These are phyloP conservation scores for Cryptococcus sp. DNA, from an alignment of 1,284 basidiomycete species.

Conservation along the genomic window DNA sequence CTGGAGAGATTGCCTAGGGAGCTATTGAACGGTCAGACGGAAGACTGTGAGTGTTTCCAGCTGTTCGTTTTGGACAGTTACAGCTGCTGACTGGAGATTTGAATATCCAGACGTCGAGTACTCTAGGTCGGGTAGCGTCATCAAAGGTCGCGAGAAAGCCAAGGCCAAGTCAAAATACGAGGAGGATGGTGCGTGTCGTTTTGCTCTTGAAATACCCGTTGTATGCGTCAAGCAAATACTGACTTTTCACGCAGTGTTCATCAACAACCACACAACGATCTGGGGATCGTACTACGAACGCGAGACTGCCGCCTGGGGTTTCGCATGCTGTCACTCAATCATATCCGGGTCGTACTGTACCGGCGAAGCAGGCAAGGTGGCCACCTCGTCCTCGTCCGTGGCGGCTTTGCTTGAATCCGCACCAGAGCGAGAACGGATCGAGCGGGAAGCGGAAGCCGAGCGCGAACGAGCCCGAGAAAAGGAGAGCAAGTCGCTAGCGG, in stretches of 20 bases:
- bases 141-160: slow-evolving; percentile 87
- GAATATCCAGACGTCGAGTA: slow-evolving; percentile 76
- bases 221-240: slow-evolving; percentile 3
- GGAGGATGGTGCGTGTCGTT: slow-evolving; percentile 75
- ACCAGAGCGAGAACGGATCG: slow-evolving; percentile 44
- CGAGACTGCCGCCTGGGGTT: slow-evolving; percentile 79
- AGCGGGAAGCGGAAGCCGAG: slow-evolving; percentile 33
- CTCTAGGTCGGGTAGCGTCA: slow-evolving; percentile 83
- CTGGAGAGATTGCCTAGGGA: slow-evolving; percentile 78
- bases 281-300: slow-evolving; percentile 96
- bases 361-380: slow-evolving; percentile 82
- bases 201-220: not conserved
- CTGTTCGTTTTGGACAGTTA: not conserved
- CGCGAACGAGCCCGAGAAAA: slow-evolving; percentile 14
- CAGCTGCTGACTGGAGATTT: not conserved
- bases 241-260: slow-evolving; percentile 60
- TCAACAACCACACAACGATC: slow-evolving; percentile 89
- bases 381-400: slow-evolving; percentile 69
- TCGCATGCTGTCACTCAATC: slow-evolving; percentile 87
- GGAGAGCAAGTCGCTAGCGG: slow-evolving; percentile 45
- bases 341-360: slow-evolving; percentile 91
- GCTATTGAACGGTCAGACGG: slow-evolving; percentile 88
- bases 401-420: slow-evolving; percentile 63
- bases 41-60: slow-evolving; percentile 64
- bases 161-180: slow-evolving; percentile 88